These are phyloP conservation scores for Coemansia sp. DNA, from an alignment of 192 early-diverging fungal genomes.

Conservation along the genomic window DNA sequence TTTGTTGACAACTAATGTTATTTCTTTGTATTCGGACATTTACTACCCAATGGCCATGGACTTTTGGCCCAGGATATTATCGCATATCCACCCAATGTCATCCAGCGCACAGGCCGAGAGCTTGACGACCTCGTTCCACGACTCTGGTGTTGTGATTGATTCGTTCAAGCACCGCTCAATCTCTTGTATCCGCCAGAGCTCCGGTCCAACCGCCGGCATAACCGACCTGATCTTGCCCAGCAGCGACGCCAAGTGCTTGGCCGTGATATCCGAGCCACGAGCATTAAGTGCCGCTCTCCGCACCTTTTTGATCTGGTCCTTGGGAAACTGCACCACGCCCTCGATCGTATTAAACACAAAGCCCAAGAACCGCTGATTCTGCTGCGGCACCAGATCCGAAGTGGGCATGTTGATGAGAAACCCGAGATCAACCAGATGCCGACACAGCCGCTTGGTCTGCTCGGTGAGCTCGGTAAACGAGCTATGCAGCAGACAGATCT, in stretches of 20 bases:
- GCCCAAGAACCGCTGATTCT: conserved; percentile 51
- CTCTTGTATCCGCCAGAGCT: conserved; percentile 27
- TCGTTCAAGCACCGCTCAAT: conserved; percentile 33
- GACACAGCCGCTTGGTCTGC: conserved; percentile 33
- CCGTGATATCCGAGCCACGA: conserved; percentile 29
- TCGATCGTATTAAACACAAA: conserved; percentile 52
- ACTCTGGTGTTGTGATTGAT: conserved; percentile 36
- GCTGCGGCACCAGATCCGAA: conserved; percentile 47
- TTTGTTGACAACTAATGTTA: neutral
- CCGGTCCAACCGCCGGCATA: conserved; percentile 46
- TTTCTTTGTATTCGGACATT: neutral
- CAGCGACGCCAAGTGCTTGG: conserved; percentile 48
- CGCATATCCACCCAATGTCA: conserved; percentile 50
- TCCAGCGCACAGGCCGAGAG: conserved; percentile 23
- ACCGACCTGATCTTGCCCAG: conserved; percentile 47
- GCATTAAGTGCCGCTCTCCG: conserved; percentile 39
- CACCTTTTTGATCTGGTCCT: conserved; percentile 51
- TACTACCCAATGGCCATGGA: conserved; percentile 15
- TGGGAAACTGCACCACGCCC: conserved; percentile 34
- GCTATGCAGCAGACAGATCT: conserved; percentile 39
- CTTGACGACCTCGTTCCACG: conserved; percentile 41
- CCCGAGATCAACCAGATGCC: conserved; percentile 37
- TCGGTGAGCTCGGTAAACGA: conserved; percentile 25
- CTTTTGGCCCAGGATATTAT: conserved; percentile 37
- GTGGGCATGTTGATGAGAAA: conserved; percentile 42